Base-by-base conservation (phyloP, 1,284 basidiomycete species). In the Farysia itapuensis region DNA sequence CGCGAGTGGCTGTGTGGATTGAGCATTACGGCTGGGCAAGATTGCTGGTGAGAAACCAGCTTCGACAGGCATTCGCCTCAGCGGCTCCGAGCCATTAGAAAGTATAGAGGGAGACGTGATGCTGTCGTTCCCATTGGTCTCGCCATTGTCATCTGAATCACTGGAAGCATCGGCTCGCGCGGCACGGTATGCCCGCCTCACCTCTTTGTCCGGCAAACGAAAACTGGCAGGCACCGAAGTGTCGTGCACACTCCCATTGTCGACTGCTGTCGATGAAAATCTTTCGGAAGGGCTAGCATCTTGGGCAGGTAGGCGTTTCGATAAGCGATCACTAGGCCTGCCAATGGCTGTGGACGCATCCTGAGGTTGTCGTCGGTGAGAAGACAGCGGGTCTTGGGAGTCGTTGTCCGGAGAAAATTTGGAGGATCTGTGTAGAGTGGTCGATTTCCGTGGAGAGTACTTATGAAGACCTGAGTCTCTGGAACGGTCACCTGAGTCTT, bases 171-270 rank as follows among this genome's bases (percentile, higher is more conserved):
- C n/a, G 28, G 48, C 44, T 18, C 49, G 45, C 1, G 63, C 50
- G 13, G 53, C 60, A 32, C 60, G 46, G 29, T 51, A 58, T 22
- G 60, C 60, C 18, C 40, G 46, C 4, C 60, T 49, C 21, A 43
- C 46, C 42, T 64, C 50, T 21, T 59, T 58, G 41, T 53, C 47
- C 8, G 54, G 54, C 28, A 59, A 19, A 16, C 63, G 51, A 26
- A 65, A 65, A 22, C 61, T 57, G 35, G 52, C 49, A 0, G 63
- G 63, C 51, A 65, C 41, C 4, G 63, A 52, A 20, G 37, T 54
- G 29, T 57, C 57, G 39, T 41, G 43, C 0, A 51, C 15, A 1
- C 43, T 30, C 4, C 45, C 25, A 21, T 36, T 28, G 20, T 42
- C 38, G 1, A 42, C 30, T 12, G 43, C 45, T 5, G 43, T 42